These are phyloP conservation scores for Fraxinus floribunda DNA, from an alignment of 305 asterid genomes.

Conservation along the genomic window DNA sequence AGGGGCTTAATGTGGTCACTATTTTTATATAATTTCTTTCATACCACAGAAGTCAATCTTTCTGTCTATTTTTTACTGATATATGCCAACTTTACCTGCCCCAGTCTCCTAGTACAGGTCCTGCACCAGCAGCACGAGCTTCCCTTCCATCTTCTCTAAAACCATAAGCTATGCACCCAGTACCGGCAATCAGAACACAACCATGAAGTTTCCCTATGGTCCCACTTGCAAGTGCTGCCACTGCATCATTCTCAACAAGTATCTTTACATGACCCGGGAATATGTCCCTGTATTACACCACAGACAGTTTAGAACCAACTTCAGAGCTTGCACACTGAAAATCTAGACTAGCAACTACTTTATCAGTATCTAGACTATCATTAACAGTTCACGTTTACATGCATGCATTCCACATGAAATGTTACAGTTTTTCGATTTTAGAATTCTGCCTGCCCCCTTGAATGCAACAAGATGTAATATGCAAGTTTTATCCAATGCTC, in stretches of 20 bases:
- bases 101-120: constrained; percentile 97
- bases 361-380: neutral
- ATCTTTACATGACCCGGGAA: constrained; percentile 67
- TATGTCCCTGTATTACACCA: constrained; percentile 48
- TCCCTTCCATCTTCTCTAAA: constrained; percentile 83
- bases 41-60: neutral
- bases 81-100: constrained; percentile 69
- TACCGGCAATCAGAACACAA: constrained; percentile 89
- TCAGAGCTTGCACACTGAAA: neutral
- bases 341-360: neutral
- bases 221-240: constrained; percentile 98
- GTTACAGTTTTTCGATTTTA: constrained; percentile 1
- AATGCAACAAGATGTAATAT: neutral
- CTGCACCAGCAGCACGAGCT: constrained; percentile 98
- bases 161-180: constrained; percentile 94
- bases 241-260: constrained; percentile 82
- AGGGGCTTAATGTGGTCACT: neutral
- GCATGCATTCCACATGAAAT: neutral
- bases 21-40: neutral
- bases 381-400: neutral
- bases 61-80: neutral
- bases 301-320: constrained; percentile 22
- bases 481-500: neutral
- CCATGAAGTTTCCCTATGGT: constrained; percentile 95
- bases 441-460: constrained; percentile 6